phyloP scores from a whole-genome alignment of 371 early-diverging fungal species.

The Mortierella sp. region DNA sequence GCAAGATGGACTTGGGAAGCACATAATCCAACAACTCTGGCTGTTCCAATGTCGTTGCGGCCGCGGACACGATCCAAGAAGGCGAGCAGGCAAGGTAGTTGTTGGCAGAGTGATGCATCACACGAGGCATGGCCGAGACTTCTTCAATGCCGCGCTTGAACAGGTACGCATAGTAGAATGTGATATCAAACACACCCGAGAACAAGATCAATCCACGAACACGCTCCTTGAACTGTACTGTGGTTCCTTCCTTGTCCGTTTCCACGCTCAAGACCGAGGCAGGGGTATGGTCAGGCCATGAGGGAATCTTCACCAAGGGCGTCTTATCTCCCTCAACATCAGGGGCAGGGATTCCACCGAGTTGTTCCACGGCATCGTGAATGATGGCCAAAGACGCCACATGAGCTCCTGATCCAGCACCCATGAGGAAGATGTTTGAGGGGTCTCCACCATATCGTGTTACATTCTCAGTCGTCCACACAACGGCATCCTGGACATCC shows the following conservation, averaged over 20 bases:
- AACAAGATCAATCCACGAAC: slow-evolving; percentile 67
- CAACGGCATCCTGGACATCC: slow-evolving; percentile 52
- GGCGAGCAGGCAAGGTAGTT: slow-evolving; percentile 51
- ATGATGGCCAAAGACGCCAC: slow-evolving; percentile 59
- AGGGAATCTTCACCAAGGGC: slow-evolving; percentile 27
- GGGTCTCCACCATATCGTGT: slow-evolving; percentile 56
- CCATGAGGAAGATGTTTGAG: slow-evolving; percentile 56
- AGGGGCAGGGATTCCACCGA: slow-evolving; percentile 32
- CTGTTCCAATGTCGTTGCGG: slow-evolving; percentile 20
- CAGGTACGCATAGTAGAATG: slow-evolving; percentile 71
- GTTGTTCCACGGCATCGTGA: slow-evolving; percentile 49
- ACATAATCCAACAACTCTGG: slow-evolving; percentile 41
- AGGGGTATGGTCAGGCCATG: slow-evolving; percentile 36
- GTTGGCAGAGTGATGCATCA: slow-evolving; percentile 61
- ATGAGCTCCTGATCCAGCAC: slow-evolving; percentile 65
- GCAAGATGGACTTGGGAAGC: slow-evolving; percentile 44
- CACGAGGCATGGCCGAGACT: slow-evolving; percentile 78
- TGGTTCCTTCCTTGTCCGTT: too few species aligned
- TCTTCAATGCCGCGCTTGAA: slow-evolving; percentile 76
- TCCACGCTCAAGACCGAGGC: slow-evolving; percentile 4
- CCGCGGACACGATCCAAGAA: slow-evolving; percentile 40
- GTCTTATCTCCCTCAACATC: slow-evolving; percentile 34
- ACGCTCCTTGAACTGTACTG: slow-evolving; percentile 56
- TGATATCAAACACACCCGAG: slow-evolving; percentile 77
- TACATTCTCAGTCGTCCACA: slow-evolving; percentile 47